These are phyloP conservation scores for Apiospora rasikravindrae DNA, from an alignment of 2,329 filamentous ascomycete genomes.

Conservation along the genomic window DNA sequence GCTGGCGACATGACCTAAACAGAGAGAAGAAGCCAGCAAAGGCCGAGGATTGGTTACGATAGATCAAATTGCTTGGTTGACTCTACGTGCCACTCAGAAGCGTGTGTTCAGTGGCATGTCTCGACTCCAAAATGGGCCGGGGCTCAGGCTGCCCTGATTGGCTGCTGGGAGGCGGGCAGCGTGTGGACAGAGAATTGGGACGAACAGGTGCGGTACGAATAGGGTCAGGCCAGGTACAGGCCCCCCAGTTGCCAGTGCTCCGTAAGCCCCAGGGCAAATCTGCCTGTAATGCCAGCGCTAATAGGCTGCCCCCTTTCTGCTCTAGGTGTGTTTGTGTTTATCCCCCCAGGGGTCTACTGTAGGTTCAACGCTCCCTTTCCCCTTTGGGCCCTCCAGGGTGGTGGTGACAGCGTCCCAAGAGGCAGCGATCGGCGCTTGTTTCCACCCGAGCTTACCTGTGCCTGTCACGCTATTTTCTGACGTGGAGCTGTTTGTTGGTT, in stretches of 20 bases:
- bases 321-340: not conserved
- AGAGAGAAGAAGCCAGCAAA: not conserved
- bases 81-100: not conserved
- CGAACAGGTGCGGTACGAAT: not conserved
- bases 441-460: not conserved
- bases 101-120: not conserved
- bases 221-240: slow-evolving; percentile 1
- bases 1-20: not conserved
- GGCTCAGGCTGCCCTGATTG: not conserved
- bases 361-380: not conserved
- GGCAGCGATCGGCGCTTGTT: not conserved
- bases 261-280: slow-evolving; percentile 1
- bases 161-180: not conserved
- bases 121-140: not conserved
- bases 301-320: not conserved
- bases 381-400: not conserved
- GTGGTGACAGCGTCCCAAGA: not conserved
- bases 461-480: slow-evolving; percentile 16
- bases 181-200: slow-evolving; percentile 1
- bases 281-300: slow-evolving; percentile 6
- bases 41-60: slow-evolving; percentile 1
- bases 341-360: not conserved
- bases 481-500: slow-evolving; percentile 6
- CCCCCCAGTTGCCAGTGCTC: not conserved
- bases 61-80: not conserved